Evolutionary conservation across 129 eudicot species (phyloP), one percentile per base, ranked within the genome.

Genomic region (Flaveria sonorensis): DNA sequence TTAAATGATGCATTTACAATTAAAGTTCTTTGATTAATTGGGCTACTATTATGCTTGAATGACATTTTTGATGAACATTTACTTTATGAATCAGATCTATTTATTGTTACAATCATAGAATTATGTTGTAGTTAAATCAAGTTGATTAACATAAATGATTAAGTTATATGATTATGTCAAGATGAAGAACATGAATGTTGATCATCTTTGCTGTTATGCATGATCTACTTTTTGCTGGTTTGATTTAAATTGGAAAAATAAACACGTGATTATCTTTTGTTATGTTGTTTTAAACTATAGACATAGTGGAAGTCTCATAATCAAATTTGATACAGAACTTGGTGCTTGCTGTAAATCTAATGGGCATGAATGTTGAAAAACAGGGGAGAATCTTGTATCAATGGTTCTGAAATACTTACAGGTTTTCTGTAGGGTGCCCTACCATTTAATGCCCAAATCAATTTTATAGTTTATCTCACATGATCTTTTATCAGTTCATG

Each of bases 381-480:
- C 21, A 74, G 93, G 87, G 90, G 85, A 84, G 93, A 77, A 86
- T 24, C 61, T 21, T 68, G 23, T 7, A 32, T 77, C 72, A 67
- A 73, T 88, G 80, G 85, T 89, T 86, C 93, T 88, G 90, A 77
- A 81, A 88, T 81, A 83, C 88, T 79, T 81, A 65, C 84, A 88
- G 93, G 93, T 88, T 80, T 83, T 88, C 93, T 88, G 88, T 83
- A 79, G 85, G 89, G 76, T 81, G 90, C 88, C 80, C 93, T 72
- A 56, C 77, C 77, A 63, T 47, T 76, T 62, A 74, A 15, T 76
- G 83, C 93, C 90, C 83, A 80, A 69, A 80, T 73, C 10, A 23
- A 80, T 51, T 73, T 71, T 71, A 62, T 62, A 10, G 57, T 79
- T 68, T 48, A 11, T 79, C 50, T 61, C 83, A 61, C 66, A 61